Evolutionary conservation across 2,329 filamentous ascomycete species (phyloP).

Genomic region (Cadophora luteo-olivacea): DNA sequence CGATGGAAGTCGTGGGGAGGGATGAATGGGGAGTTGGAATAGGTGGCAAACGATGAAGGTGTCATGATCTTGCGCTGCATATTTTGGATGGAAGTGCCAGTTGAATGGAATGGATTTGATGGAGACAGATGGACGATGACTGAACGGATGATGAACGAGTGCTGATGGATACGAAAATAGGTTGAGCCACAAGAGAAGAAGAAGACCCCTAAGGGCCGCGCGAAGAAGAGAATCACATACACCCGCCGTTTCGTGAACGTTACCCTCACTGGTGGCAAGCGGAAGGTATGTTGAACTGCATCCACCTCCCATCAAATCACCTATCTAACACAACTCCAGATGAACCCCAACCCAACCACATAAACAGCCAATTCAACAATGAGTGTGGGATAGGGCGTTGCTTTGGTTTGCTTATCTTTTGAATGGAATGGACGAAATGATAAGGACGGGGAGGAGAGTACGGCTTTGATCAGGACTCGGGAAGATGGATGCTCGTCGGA

Average conservation of each 20-base stretch:
- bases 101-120: conserved; percentile 8
- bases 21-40: not conserved
- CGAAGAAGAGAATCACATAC: conserved; percentile 96
- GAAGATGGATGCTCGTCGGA: not conserved
- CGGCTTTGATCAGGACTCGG: conserved; percentile 5
- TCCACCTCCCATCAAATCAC: not conserved
- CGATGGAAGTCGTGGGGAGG: not conserved
- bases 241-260: conserved; percentile 99
- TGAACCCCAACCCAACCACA: conserved; percentile 85
- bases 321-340: conserved; percentile 53
- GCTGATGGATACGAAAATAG: conserved; percentile 53
- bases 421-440: conserved; percentile 2
- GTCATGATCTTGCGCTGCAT: not conserved
- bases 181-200: conserved; percentile 93
- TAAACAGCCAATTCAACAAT: conserved; percentile 51
- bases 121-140: not conserved
- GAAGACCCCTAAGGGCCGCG: conserved; percentile 96
- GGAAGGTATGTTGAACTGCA: conserved; percentile 70
- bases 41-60: not conserved
- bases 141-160: conserved; percentile 20
- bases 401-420: conserved; percentile 28
- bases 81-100: not conserved
- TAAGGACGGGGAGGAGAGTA: not conserved
- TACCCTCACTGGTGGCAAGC: conserved; percentile 96
- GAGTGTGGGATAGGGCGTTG: conserved; percentile 32